Evolutionary conservation across 2,329 filamentous ascomycete genomes (phyloP), one percentile per base, ranked within the genome.

Genomic region (Cordyceps cicadae): DNA sequence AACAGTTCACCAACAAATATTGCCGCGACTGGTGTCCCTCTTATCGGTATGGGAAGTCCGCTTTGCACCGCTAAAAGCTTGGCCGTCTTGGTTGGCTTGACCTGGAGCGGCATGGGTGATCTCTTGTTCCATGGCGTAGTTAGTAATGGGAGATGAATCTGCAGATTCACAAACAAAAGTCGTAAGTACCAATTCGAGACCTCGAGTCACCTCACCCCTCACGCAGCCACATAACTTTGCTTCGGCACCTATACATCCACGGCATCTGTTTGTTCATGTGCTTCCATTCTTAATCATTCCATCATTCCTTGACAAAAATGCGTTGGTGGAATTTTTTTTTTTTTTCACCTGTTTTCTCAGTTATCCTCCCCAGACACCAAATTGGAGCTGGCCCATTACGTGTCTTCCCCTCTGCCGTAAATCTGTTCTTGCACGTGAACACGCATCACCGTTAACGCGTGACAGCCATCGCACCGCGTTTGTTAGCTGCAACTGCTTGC

Each of bases 371-470:
- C 29, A 5, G 6, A 11, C 2, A 19, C 15, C 4, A 9, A 41
- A 41, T n/a, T 41, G 39, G 5, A 43, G 15, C 17, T 43, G 39
- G 39, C 15, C 12, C 12, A 37, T 37, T 14, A 7, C 19, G n/a
- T 15, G 3, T 15, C 6, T 29, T 46, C 3, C 21, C 53, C 32
- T 14, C 1, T 6, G 12, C 53, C 41, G 19, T n/a, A n/a, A 32
- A 3, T 19, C 15, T 24, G 19, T n/a, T 24, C 8, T n/a, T 17
- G 63, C 62, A 66, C 64, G 64, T 66, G 64, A 66, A 43, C 41
- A 63, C 64, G 64, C 64, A 66, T 65, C 64, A 57, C 57, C 15
- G 14, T 53, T 54, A 63, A 66, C 64, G 64, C 64, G 64, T 63
- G 62, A 62, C 54, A 32, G 15, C 17, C 17, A 6, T 9, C 45